phyloP scores from a whole-genome alignment of 352 stramenopile species.

The Phytophthora niederhauseri region DNA sequence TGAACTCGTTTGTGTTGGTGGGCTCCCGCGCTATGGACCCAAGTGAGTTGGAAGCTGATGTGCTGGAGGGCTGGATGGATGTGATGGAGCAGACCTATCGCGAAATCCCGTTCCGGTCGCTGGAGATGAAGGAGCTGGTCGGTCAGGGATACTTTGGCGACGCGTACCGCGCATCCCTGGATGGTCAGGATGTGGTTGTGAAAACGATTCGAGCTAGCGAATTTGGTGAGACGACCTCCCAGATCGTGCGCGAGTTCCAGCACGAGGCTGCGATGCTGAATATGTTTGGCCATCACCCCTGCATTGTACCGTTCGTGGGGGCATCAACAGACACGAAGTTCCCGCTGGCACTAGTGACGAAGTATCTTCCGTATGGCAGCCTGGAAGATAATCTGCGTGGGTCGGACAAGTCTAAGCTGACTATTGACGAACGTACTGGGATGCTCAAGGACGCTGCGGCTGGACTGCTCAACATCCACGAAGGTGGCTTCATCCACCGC shows the following conservation, averaged over 20 bases:
- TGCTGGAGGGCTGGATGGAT: conserved; percentile 69
- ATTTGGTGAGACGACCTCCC: conserved; percentile 72
- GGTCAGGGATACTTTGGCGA: conserved; percentile 83
- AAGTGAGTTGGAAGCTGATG: conserved; percentile 52
- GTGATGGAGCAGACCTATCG: conserved; percentile 78
- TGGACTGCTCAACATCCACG: conserved; percentile 82
- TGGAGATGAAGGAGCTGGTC: conserved; percentile 81
- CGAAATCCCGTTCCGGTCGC: conserved; percentile 67
- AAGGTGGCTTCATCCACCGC: conserved; percentile 86
- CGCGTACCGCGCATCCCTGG: conserved; percentile 63
- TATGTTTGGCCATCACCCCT: conserved; percentile 87
- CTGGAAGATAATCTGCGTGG: conserved; percentile 72
- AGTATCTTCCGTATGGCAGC: conserved; percentile 78
- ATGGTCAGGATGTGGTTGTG: conserved; percentile 78
- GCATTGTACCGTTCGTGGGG: conserved; percentile 83
- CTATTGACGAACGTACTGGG: conserved; percentile 50
- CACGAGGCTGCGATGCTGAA: conserved; percentile 80
- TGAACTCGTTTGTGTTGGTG: conserved; percentile 80
- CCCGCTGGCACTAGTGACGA: conserved; percentile 69
- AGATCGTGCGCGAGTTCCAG: conserved; percentile 85
- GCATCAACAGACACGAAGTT: conserved; percentile 73
- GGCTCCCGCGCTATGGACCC: conserved; percentile 42
- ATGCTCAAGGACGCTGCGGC: conserved; percentile 80
- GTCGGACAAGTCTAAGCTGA: conserved; percentile 18
- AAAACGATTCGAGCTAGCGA: conserved; percentile 83